Base-by-base conservation (phyloP, 2,329 filamentous ascomycete genomes). In the Xylaria polymorpha region DNA sequence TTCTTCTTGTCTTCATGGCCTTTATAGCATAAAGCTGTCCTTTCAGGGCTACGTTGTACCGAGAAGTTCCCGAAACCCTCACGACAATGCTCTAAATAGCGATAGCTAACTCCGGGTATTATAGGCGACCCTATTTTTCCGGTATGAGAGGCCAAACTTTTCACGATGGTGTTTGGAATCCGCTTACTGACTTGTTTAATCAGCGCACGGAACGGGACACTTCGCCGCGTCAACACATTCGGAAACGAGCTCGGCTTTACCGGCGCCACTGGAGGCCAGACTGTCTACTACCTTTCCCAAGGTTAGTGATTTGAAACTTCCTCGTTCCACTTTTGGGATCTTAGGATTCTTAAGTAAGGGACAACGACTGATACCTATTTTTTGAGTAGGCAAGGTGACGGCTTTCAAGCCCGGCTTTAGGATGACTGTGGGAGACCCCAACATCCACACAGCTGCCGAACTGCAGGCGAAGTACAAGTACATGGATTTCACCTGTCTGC, bases 211-310 rank as follows among this genome's bases (percentile, higher is more conserved):
- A 77, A 77, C 63, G 76, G 76, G 46, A 77, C 76, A 10, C 62
- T 75, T n/a, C 74, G 76, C 69, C 75, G 74, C 14, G 74, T 77
- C 5, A 77, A 76, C 66, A 77, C 75, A 5, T 77, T 77, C 53
- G 76, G 75, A 46, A 77, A 77, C 60, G 75, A 77, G 65, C 76
- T 77, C 10, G 76, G 75, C 32, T 77, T 69, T 65, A 75, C 71
- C 4, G 56, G 64, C 2, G 76, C 76, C 4, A 74, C 58, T 5
- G 80, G 80, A 18, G 80, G 80, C 14, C 80, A 82, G 69, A 80
- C 80, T 1, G 80, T 82, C 32, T 82, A 82, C 76, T 82, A 82
- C 69, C 78, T 82, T 1, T 78, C 79, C 14, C 79, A 79, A 61
- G 75, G 76, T 68, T n/a, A 66, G 57, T 32, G 8, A 44, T n/a